phyloP scores from a whole-genome alignment of 2,329 filamentous ascomycete species.

The Aspergillus bombycis region DNA sequence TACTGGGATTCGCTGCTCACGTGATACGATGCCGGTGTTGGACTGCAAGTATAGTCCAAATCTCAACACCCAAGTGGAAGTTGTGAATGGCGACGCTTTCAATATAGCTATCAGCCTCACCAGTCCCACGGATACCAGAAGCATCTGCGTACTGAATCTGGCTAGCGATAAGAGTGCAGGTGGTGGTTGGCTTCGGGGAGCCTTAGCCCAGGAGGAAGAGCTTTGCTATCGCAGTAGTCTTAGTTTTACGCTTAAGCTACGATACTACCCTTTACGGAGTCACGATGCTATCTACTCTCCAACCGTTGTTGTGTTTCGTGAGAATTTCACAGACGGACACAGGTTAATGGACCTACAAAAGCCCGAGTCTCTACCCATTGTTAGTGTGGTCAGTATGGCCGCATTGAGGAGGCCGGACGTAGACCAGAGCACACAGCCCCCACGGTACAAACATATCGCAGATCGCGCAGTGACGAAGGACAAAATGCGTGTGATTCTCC shows the following conservation, averaged over 20 bases:
- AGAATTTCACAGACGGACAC: constrained; percentile 52
- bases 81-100: constrained; percentile 62
- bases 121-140: constrained; percentile 30
- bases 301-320: constrained; percentile 61
- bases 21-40: constrained; percentile 45
- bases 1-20: constrained; percentile 44
- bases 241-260: constrained; percentile 39
- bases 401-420: constrained; percentile 53
- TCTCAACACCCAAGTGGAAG: constrained; percentile 45
- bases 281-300: constrained; percentile 62
- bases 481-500: constrained; percentile 65
- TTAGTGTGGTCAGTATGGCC: constrained; percentile 65
- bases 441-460: constrained; percentile 43
- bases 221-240: constrained; percentile 65
- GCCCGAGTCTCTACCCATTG: constrained; percentile 49
- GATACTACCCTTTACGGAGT: constrained; percentile 58
- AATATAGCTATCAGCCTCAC: constrained; percentile 56
- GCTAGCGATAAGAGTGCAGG: constrained; percentile 61
- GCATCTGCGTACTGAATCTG: constrained; percentile 68
- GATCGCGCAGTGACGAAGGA: constrained; percentile 61
- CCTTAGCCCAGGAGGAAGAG: constrained; percentile 69
- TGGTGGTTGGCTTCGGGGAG: constrained; percentile 66
- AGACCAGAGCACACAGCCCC: constrained; percentile 8
- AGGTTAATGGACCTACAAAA: constrained; percentile 46
- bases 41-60: constrained; percentile 48